Percentiles rank a stretch among this genome's conserved stretches.
Conservation (phyloP, 2,329 filamentous ascomycete species). For the Pochonia chlamydosporia region DNA sequence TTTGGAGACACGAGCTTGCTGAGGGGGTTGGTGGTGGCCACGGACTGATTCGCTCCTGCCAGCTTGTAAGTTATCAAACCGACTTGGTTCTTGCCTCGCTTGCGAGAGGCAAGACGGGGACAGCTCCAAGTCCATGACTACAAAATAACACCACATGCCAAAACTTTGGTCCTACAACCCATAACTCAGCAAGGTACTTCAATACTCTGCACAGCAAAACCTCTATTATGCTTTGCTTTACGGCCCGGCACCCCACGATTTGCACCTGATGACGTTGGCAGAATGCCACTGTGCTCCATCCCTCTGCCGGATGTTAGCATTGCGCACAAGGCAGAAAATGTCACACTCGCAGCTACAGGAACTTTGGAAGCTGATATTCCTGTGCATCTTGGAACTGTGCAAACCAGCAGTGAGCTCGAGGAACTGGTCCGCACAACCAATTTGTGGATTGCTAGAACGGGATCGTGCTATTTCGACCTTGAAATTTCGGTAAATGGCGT, state of each 20-base stretch:
- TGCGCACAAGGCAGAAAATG: constrained; percentile 13
- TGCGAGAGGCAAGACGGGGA: no score
- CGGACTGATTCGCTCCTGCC: no score
- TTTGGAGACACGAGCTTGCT: no score
- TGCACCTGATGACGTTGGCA: neutral
- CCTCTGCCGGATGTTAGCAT: constrained; percentile 20
- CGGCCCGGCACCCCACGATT: neutral
- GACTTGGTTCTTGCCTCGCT: no score
- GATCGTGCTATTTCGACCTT: constrained; percentile 23
- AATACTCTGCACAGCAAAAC: neutral
- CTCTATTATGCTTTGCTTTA: neutral
- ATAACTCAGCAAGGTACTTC: no score
- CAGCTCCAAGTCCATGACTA: no score
- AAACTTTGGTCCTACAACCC: no score
- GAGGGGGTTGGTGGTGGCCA: no score
- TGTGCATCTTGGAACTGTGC: constrained; percentile 2
- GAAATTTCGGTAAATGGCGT: constrained; percentile 17
- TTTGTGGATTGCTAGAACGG: constrained; percentile 27
- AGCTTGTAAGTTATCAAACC: no score
- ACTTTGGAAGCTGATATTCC: constrained; percentile 22
- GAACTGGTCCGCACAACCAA: constrained; percentile 14
- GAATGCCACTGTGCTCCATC: constrained; percentile 12
- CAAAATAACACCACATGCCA: no score
- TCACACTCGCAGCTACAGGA: constrained; percentile 19
- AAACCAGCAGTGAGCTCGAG: constrained; percentile 18